phyloP scores from a whole-genome alignment of 108 stramenopile species.

The Skeletonema potamos region DNA sequence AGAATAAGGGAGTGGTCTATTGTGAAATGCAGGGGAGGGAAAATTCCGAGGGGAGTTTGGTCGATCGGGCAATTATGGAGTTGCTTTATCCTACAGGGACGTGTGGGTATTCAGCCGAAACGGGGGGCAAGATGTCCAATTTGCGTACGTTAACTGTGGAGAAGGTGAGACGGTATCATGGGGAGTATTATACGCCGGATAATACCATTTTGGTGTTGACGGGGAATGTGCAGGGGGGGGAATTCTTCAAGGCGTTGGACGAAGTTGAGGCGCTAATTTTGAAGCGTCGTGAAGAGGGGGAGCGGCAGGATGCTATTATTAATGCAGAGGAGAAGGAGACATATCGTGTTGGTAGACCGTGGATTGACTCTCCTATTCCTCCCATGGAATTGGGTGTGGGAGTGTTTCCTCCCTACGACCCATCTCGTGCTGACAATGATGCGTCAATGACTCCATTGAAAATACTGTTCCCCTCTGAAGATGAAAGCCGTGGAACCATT shows the following conservation, averaged over 20 bases:
- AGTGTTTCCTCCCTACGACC: slow-evolving; percentile 27
- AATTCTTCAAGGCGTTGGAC: slow-evolving; percentile 39
- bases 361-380: slow-evolving; percentile 28
- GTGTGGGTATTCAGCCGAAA: slow-evolving; percentile 46
- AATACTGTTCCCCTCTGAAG: slow-evolving; percentile 40
- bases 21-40: slow-evolving; percentile 54
- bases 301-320: not conserved
- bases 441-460: slow-evolving; percentile 10
- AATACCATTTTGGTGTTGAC: slow-evolving; percentile 39
- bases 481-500: slow-evolving; percentile 43
- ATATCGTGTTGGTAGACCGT: slow-evolving; percentile 29
- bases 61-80: slow-evolving; percentile 37
- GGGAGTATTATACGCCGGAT: slow-evolving; percentile 42
- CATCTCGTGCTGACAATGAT: not conserved
- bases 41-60: slow-evolving; percentile 41
- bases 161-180: slow-evolving; percentile 41
- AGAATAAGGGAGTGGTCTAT: slow-evolving; percentile 56
- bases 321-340: not conserved
- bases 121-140: slow-evolving; percentile 45
- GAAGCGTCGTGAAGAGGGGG: slow-evolving; percentile 4
- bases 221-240: slow-evolving; percentile 35
- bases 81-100: slow-evolving; percentile 32
- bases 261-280: slow-evolving; percentile 37
- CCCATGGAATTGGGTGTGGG: slow-evolving; percentile 26
- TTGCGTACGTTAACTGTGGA: slow-evolving; percentile 28